Base-by-base conservation (phyloP, 1,284 basidiomycete species). In the Boletus subluridellus region DNA sequence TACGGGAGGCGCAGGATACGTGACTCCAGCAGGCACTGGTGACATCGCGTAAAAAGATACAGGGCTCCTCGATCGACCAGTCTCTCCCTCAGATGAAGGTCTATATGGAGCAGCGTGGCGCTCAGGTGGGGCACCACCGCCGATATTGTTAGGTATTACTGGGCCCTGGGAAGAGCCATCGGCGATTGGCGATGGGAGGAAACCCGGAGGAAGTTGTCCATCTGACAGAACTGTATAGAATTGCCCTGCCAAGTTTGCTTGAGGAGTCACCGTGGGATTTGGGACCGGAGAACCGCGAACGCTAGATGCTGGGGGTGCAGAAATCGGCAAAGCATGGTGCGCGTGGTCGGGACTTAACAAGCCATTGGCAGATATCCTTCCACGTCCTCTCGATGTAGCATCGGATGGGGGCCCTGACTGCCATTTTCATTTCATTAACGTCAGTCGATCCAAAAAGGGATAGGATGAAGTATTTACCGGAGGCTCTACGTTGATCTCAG, bases 301-400 rank as follows among this genome's bases (percentile, higher is more conserved):
- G 41, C 24, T 47, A n/a, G 49, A 26, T 11, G 50, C 49, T 17
- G 60, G 37, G 15, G 62, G 63, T 11, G 55, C 55, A 52, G 73
- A 60, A 4, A 67, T 10, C 11, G 70, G 70, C 5, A 71, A 55
- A 2, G 73, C 65, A 26, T 49, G 62, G 50, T 73, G 42, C 37
- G 73, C 73, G 6, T 72, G 72, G 37, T 72, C 70, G 9, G 70
- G 70, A 55, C 73, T 74, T 17, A 72, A 50, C 34, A 72, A 46
- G 26, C 58, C 65, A 54, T 28, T 60, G 35, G 24, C 5, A 51
- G 66, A 34, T 38, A 52, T 5, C 2, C 52, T 39, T 37, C 58
- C 59, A 44, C 39, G 67, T n/a, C 70, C 71, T 28, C 73, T 61
- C 24, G 72, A 74, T 26, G 70, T 71, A 4, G 70, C 73, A 58